A percentile compares a stretch with the other conserved stretches of the same genome.
Evolutionary conservation across 495 filamentous ascomycete genomes (phyloP).

Genomic region (Penicillium atrosanguineum): DNA sequence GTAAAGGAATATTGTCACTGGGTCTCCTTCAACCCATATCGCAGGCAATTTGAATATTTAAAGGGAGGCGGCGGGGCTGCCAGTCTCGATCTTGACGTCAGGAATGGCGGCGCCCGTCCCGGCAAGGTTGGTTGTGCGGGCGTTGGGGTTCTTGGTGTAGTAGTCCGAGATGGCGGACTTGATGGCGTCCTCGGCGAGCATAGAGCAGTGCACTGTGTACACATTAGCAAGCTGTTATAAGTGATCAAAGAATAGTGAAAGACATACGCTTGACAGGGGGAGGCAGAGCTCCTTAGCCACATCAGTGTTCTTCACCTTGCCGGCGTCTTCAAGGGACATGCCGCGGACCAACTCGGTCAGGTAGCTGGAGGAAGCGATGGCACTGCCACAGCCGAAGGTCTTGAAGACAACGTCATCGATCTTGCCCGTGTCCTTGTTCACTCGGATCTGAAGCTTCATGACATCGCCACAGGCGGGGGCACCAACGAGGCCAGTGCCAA

Average conservation of each 20-base stretch:
- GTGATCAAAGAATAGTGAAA: neutral
- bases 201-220: slow-evolving; percentile 84
- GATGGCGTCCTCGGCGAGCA: slow-evolving; percentile 99
- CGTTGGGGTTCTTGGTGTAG: slow-evolving; percentile 87
- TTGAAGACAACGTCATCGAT: slow-evolving; percentile 97
- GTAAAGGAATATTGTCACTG: slow-evolving; percentile 11
- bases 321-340: slow-evolving; percentile 94
- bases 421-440: slow-evolving; percentile 82
- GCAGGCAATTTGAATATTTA: slow-evolving; percentile 21
- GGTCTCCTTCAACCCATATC: slow-evolving; percentile 1
- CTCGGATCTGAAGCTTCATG: slow-evolving; percentile 98
- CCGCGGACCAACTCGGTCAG: slow-evolving; percentile 89
- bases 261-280: slow-evolving; percentile 89
- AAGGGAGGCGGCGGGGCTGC: slow-evolving; percentile 24
- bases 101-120: slow-evolving; percentile 63
- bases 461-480: slow-evolving; percentile 90
- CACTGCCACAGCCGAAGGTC: slow-evolving; percentile 96
- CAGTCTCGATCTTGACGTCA: slow-evolving; percentile 49
- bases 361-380: slow-evolving; percentile 88
- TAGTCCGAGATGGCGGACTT: slow-evolving; percentile 98
- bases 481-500: slow-evolving; percentile 96
- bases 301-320: slow-evolving; percentile 89
- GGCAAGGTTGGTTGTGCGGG: slow-evolving; percentile 67
- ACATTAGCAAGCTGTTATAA: slow-evolving; percentile 12
- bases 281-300: slow-evolving; percentile 96